A percentile compares a stretch with the other conserved stretches of the same genome.
These are phyloP conservation scores for Cronartium quercuum DNA, from an alignment of 1,284 basidiomycete genomes.

Conservation along the genomic window DNA sequence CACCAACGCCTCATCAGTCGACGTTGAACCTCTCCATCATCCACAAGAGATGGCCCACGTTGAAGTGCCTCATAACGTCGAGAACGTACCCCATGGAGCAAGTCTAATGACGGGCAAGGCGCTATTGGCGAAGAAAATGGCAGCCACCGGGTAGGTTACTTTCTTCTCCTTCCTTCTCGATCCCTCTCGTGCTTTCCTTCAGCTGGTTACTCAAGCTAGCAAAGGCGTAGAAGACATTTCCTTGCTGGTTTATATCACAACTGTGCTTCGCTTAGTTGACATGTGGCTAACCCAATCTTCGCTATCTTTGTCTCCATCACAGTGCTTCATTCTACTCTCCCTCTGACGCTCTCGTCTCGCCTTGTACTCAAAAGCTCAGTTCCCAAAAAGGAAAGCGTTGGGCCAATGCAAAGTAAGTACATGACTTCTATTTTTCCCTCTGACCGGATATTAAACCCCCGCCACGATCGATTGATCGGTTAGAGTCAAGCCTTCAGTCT, in stretches of 20 bases:
- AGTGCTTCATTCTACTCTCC: conserved; percentile 37
- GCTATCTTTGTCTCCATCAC: not conserved
- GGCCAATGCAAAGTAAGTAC: conserved; percentile 35
- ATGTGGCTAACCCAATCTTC: not conserved
- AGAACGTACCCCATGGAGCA: conserved; percentile 35
- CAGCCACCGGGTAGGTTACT: conserved; percentile 23
- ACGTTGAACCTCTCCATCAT: conserved; percentile 37
- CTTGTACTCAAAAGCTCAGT: conserved; percentile 35
- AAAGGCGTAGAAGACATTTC: not conserved
- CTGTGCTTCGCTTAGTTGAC: not conserved
- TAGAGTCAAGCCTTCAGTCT: conserved; percentile 34
- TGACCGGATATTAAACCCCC: not conserved
- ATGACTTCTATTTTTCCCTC: not conserved
- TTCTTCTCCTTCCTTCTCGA: not conserved
- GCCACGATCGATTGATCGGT: not conserved
- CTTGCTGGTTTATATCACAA: not conserved
- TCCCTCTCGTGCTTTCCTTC: not conserved
- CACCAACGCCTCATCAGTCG: not conserved
- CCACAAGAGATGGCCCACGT: conserved; percentile 36
- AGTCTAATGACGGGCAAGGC: conserved; percentile 29
- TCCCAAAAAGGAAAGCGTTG: conserved; percentile 37
- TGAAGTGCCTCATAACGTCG: conserved; percentile 37
- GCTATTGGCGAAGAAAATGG: conserved; percentile 38
- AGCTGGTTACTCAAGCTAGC: not conserved
- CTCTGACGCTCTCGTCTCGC: conserved; percentile 32